Evolutionary conservation across 2,329 filamentous ascomycete genomes (phyloP), one percentile per base, ranked within the genome.

Genomic region (Aspergillus sp.): DNA sequence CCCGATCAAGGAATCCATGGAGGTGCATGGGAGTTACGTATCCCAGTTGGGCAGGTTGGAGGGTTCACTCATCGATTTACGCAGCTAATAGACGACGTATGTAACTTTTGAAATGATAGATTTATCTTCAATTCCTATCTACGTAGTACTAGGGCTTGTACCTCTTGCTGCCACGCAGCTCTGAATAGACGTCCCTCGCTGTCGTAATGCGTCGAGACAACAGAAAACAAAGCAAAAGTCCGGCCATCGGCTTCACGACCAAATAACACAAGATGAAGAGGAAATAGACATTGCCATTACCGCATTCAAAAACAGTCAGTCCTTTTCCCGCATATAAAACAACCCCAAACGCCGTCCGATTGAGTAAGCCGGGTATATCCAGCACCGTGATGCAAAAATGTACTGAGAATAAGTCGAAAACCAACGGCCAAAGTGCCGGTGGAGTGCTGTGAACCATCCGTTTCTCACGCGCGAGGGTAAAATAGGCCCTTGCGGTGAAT

Each of bases 361-460:
- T 71, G 70, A 75, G 74, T 69, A 77, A 80, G 76, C 77, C 77
- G 77, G 77, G 78, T 80, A 80, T 80, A 80, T 80, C 78, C 78
- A 78, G 77, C 77, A 79, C 78, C 78, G 72, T 76, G 71, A 80
- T 80, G 78, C 78, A 69, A 80, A 78, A 75, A 77, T 76, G 73
- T 76, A 76, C 69, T 63, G 64, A 73, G 68, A 71, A 72, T 66
- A 61, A 63, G 65, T 62, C 62, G 64, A 64, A 56, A 54, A 65
- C 48, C 65, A 57, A 66, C 64, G 65, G 65, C 58, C 53, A 57
- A 62, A 66, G 48, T 46, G 61, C 47, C 45, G 52, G 52, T 62
- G 28, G 28, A 51, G 55, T 56, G 28, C 64, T 57, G 58, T 49
- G 60, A 30, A 64, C 59, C 51, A 60, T 57, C 46, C 43, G 61